These are phyloP conservation scores for Penicillium coprophilum DNA, from an alignment of 495 filamentous ascomycete species.

Conservation along the genomic window DNA sequence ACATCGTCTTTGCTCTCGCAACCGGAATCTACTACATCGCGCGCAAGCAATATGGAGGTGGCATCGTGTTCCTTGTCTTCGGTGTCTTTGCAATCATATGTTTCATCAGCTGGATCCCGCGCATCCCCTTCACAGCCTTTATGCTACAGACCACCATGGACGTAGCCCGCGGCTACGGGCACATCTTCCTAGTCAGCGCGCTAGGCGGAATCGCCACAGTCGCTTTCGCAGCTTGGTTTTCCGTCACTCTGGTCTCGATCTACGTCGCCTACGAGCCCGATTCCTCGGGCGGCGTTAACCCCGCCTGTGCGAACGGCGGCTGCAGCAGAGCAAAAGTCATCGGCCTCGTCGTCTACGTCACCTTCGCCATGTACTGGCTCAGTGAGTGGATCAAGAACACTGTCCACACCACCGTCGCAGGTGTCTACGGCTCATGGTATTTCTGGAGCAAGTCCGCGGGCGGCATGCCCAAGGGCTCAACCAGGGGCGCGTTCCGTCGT, in stretches of 20 bases:
- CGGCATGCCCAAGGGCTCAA: conserved; percentile 69
- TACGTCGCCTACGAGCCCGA: conserved; percentile 78
- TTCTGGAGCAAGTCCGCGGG: conserved; percentile 64
- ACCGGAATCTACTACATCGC: conserved; percentile 68
- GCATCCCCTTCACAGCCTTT: conserved; percentile 85
- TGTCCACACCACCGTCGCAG: conserved; percentile 81
- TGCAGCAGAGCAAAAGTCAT: conserved; percentile 77
- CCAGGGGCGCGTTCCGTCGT: conserved; percentile 69
- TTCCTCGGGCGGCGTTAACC: conserved; percentile 42
- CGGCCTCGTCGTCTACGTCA: conserved; percentile 80
- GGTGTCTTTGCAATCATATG: conserved; percentile 76
- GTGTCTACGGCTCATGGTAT: conserved; percentile 93
- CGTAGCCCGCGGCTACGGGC: conserved; percentile 75
- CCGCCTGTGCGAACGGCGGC: conserved; percentile 67
- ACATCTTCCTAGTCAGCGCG: conserved; percentile 82
- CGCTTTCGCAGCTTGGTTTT: conserved; percentile 69
- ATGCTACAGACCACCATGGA: conserved; percentile 90
- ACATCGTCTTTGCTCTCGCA: conserved; percentile 65
- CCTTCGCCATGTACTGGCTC: conserved; percentile 90
- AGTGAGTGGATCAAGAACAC: conserved; percentile 90
- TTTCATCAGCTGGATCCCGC: conserved; percentile 78
- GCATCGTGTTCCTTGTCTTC: conserved; percentile 82
- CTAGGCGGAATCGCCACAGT: conserved; percentile 73
- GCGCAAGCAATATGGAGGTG: conserved; percentile 71
- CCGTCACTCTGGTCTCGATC: conserved; percentile 59